Percentiles rank a stretch among this genome's conserved stretches.
Evolutionary conservation across 2,329 filamentous ascomycete genomes (phyloP).

Genomic region (Colletotrichum truncatum): DNA sequence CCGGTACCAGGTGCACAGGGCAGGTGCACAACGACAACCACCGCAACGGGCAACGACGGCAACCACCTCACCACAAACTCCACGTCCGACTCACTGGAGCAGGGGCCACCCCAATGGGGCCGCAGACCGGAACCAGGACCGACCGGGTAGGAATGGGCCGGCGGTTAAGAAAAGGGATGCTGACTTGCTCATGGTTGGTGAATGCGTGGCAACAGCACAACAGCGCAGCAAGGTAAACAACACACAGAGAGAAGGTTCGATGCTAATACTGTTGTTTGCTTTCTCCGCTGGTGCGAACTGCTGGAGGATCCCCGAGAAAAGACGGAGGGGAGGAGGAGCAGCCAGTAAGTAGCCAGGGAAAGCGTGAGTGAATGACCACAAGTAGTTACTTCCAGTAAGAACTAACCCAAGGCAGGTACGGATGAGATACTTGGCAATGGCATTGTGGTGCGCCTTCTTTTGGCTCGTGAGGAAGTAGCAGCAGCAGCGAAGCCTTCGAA

Average conservation of each 20-base stretch:
- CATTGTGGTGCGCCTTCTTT: not conserved
- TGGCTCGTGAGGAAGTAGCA: not conserved
- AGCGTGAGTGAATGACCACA: not conserved
- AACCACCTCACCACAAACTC: not conserved
- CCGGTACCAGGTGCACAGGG: not conserved
- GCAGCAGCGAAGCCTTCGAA: not conserved
- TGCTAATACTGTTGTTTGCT: not conserved
- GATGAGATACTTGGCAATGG: not conserved
- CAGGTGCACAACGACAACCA: not conserved
- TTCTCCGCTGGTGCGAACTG: constrained; percentile 4
- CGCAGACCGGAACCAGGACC: constrained; percentile 16
- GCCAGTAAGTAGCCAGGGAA: too few species aligned
- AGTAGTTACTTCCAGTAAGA: not conserved
- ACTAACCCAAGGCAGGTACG: not conserved
- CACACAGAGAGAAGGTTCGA: not conserved
- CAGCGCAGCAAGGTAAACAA: not conserved
- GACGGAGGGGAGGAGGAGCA: too few species aligned
- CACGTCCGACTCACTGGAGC: constrained; percentile 12
- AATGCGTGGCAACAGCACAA: not conserved
- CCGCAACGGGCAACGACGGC: not conserved
- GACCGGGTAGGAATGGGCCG: constrained; percentile 7
- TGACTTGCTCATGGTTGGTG: too few species aligned
- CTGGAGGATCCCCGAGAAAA: not conserved
- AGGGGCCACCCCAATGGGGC: constrained; percentile 7
- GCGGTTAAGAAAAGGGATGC: constrained; percentile 1